These are phyloP conservation scores for Metschnikowia similis DNA, from an alignment of 805 yeast genomes.

Conservation along the genomic window DNA sequence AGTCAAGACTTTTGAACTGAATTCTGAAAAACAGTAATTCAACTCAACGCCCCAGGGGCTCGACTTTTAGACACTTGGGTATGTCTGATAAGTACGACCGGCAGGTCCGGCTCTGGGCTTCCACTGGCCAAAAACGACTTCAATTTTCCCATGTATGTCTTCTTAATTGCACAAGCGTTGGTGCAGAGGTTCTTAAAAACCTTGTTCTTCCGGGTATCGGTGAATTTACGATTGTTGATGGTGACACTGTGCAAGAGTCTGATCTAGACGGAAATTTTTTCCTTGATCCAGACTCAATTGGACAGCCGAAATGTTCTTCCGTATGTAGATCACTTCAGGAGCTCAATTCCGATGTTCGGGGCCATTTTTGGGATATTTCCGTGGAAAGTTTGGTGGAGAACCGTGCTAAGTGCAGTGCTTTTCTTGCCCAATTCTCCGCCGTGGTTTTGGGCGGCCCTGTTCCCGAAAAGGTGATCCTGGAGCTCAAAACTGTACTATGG, in stretches of 20 bases:
- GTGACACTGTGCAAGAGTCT: slow-evolving; percentile 29
- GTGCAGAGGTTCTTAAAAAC: slow-evolving; percentile 72
- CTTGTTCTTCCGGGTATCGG: slow-evolving; percentile 74
- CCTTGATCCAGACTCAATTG: slow-evolving; percentile 42
- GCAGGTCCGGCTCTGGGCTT: slow-evolving; percentile 84
- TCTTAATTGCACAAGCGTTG: slow-evolving; percentile 52
- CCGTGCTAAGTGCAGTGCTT: slow-evolving; percentile 6
- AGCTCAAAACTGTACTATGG: slow-evolving; percentile 39
- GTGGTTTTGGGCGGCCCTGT: slow-evolving; percentile 40
- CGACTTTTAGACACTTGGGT: background rate
- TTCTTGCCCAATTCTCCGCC: slow-evolving; percentile 51
- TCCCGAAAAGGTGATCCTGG: slow-evolving; percentile 16
- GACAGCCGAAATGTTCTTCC: slow-evolving; percentile 35
- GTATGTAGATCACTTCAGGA: slow-evolving; percentile 44
- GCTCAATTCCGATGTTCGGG: slow-evolving; percentile 56
- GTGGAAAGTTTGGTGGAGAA: slow-evolving; percentile 6
- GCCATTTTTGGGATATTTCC: slow-evolving; percentile 22
- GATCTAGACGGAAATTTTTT: slow-evolving; percentile 65
- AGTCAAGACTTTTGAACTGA: too few species aligned
- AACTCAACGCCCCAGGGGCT: background rate
- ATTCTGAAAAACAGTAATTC: too few species aligned
- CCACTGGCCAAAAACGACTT: slow-evolving; percentile 64
- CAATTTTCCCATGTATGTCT: slow-evolving; percentile 57
- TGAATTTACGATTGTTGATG: slow-evolving; percentile 55
- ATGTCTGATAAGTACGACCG: slow-evolving; percentile 61